Percentiles rank a stretch among this genome's conserved stretches.
Evolutionary conservation across 805 yeast genomes (phyloP).

Genomic region (Spathaspora boniae): DNA sequence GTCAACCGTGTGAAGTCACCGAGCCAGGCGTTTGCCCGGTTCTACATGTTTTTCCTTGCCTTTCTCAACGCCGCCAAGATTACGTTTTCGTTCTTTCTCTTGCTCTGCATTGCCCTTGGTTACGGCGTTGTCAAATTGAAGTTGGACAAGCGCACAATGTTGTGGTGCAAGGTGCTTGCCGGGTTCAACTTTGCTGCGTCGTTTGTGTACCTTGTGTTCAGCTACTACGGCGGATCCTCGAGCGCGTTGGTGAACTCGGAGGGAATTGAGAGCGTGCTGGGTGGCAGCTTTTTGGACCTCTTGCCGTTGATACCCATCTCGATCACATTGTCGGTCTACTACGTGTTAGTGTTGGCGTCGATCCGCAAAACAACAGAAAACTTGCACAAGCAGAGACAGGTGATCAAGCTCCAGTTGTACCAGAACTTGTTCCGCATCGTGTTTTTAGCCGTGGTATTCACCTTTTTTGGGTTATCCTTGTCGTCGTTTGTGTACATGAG

Average conservation of each 20-base stretch:
- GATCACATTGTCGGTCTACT: slow-evolving; percentile 65
- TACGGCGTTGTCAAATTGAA: slow-evolving; percentile 92
- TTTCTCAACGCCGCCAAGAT: slow-evolving; percentile 75
- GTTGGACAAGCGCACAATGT: slow-evolving; percentile 71
- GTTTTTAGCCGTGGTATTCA: slow-evolving; percentile 63
- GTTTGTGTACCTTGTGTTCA: slow-evolving; percentile 30
- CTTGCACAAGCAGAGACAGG: slow-evolving; percentile 81
- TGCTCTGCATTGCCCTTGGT: slow-evolving; percentile 84
- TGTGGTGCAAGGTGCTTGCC: slow-evolving; percentile 46
- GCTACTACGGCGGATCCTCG: slow-evolving; percentile 27
- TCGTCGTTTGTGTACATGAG: slow-evolving; percentile 69
- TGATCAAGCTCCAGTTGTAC: slow-evolving; percentile 87
- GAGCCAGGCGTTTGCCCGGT: slow-evolving; percentile 57
- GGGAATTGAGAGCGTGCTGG: slow-evolving; percentile 48
- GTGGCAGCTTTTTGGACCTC: slow-evolving; percentile 45
- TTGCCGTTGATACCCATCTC: slow-evolving; percentile 70
- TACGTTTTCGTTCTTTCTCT: slow-evolving; percentile 82
- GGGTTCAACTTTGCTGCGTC: slow-evolving; percentile 35
- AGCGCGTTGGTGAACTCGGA: slow-evolving; percentile 19
- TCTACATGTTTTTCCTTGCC: slow-evolving; percentile 73
- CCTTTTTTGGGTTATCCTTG: slow-evolving; percentile 67
- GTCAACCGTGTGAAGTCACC: slow-evolving; percentile 55
- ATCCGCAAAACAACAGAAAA: slow-evolving; percentile 64
- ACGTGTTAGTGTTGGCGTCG: slow-evolving; percentile 68
- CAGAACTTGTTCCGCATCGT: slow-evolving; percentile 71